Conservation (phyloP, 1,284 basidiomycete genomes). For the Earliella scabrosa region DNA sequence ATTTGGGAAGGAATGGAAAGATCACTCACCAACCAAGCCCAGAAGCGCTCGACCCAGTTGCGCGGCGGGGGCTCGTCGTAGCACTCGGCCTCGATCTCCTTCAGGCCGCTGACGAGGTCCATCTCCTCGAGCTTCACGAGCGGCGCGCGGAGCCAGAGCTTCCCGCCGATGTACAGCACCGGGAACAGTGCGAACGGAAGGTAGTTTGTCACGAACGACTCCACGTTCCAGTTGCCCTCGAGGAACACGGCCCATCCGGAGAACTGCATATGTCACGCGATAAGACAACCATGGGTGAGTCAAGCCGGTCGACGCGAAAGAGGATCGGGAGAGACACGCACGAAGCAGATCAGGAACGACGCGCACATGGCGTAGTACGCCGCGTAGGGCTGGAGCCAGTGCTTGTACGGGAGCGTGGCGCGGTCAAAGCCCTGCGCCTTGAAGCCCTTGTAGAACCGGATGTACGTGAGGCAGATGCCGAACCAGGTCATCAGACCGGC, state of each 20-base stretch:
- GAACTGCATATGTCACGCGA: conserved; percentile 49
- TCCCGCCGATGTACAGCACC: conserved; percentile 67
- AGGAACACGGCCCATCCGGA: conserved; percentile 81
- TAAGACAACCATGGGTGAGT: neutral
- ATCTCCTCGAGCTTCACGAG: conserved; percentile 62
- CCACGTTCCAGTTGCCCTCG: conserved; percentile 60
- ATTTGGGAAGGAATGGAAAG: neutral
- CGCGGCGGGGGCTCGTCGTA: conserved; percentile 74
- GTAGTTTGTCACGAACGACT: conserved; percentile 64
- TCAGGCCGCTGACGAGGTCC: conserved; percentile 78
- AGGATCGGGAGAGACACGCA: conserved; percentile 42
- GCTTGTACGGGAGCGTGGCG: conserved; percentile 66
- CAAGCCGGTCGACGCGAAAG: neutral
- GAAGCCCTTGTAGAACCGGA: conserved; percentile 80
- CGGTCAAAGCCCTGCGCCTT: conserved; percentile 78
- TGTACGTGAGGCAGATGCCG: conserved; percentile 79
- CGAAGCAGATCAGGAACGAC: conserved; percentile 69
- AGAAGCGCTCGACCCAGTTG: conserved; percentile 70
- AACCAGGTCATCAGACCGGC: conserved; percentile 84
- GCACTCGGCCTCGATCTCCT: conserved; percentile 74
- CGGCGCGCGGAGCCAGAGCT: conserved; percentile 53
- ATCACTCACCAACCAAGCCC: conserved; percentile 71
- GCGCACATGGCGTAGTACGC: conserved; percentile 67
- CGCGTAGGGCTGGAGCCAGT: conserved; percentile 69
- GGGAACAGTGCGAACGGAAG: conserved; percentile 81